These are phyloP conservation scores for Pogostemon cablin DNA, from an alignment of 257 asterid genomes.

Conservation along the genomic window DNA sequence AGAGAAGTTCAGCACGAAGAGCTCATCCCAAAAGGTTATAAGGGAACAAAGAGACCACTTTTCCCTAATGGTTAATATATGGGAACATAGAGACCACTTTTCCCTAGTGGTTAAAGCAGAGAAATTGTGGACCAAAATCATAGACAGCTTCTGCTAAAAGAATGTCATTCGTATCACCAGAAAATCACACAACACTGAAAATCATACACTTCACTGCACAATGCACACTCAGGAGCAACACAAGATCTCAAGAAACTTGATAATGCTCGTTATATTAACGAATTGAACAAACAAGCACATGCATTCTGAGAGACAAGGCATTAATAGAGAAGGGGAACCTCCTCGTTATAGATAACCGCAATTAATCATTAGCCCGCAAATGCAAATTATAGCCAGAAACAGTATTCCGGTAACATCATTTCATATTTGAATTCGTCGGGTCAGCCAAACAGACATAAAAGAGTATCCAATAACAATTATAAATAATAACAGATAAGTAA, in stretches of 20 bases:
- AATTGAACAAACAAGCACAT: background rate
- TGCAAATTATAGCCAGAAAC: conserved; percentile 3
- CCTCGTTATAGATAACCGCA: background rate
- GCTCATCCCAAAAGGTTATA: background rate
- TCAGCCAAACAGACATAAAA: background rate
- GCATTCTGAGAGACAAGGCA: background rate
- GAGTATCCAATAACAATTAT: too few species aligned
- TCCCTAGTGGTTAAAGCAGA: background rate
- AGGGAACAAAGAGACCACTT: background rate
- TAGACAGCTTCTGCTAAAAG: conserved; percentile 11
- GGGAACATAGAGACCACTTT: background rate
- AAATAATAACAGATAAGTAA: background rate
- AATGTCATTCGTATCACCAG: background rate
- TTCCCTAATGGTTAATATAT: background rate
- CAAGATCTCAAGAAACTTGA: background rate
- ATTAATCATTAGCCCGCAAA: background rate
- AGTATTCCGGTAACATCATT: background rate
- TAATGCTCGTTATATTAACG: background rate
- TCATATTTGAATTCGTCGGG: background rate
- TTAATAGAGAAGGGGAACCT: background rate
- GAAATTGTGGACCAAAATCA: background rate
- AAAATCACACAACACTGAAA: background rate
- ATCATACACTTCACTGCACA: background rate
- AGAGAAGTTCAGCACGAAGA: background rate
- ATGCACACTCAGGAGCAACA: background rate